Evolutionary conservation across 1,139 yeast genomes (phyloP).

Genomic region (Yamadazyma siamensis): DNA sequence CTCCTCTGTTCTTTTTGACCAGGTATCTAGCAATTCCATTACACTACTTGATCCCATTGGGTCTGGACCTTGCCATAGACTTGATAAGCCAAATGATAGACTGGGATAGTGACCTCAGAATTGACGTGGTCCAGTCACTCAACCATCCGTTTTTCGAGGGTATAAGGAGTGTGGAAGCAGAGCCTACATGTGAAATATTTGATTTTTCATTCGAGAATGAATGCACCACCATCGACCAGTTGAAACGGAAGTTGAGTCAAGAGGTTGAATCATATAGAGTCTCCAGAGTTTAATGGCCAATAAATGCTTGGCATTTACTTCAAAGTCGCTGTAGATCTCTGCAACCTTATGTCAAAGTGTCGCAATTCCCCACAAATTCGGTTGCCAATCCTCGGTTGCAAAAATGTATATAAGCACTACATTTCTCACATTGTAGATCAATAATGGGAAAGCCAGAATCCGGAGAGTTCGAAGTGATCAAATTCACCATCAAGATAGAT

Average conservation of each 20-base stretch:
- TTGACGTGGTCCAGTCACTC: conserved; percentile 48
- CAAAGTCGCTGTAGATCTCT: too few relatives aligned
- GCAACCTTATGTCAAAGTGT: too few relatives aligned
- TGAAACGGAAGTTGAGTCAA: conserved; percentile 41
- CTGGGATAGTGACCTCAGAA: conserved; percentile 57
- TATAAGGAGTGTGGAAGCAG: conserved; percentile 50
- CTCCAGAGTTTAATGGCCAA: too few relatives aligned
- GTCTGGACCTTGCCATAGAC: conserved; percentile 44
- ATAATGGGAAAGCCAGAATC: conserved; percentile 9
- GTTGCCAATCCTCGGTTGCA: background rate
- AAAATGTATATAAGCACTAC: background rate
- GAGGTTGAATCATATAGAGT: conserved; percentile 38
- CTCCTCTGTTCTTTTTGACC: conserved; percentile 14
- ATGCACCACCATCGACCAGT: conserved; percentile 31
- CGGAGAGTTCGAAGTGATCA: conserved; percentile 33
- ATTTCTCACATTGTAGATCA: background rate
- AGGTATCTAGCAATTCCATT: conserved; percentile 38
- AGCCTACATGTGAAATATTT: conserved; percentile 49
- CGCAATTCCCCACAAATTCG: conserved; percentile 1
- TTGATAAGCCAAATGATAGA: conserved; percentile 49
- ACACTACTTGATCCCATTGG: conserved; percentile 56
- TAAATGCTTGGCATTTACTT: too few relatives aligned
- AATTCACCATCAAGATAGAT: conserved; percentile 30
- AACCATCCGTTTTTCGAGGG: conserved; percentile 46
- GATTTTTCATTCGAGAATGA: conserved; percentile 61